Base-by-base conservation (phyloP, 768 basidiomycete genomes). In the Calocera viscosa region DNA sequence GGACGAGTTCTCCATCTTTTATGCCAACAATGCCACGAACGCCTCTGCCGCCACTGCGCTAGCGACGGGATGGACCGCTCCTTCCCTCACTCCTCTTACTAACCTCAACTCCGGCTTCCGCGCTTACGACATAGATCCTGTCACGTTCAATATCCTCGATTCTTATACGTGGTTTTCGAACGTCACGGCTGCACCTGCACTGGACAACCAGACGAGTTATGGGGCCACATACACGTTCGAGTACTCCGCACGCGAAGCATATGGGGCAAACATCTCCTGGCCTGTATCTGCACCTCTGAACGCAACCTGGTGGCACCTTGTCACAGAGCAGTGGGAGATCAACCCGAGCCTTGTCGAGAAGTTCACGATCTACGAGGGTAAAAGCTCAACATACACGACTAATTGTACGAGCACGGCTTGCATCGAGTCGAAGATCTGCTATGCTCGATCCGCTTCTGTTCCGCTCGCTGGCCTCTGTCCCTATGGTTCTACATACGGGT, bases 131-230 rank as follows among this genome's bases (percentile, higher is more conserved):
- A 76, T 87, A 26, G 86, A 87, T 71, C 83, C 84, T 1, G 85
- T 85, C 68, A 85, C 84, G 5, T 86, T 82, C 69, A 85, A 86
- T 70, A 73, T 87, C 64, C 82, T 86, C 81, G 85, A 87, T 69
- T 35, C 2, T 53, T 14, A 26, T n/a, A 24, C 65, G 26, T 19
- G 64, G 40, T 34, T 2, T 63, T 82, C 77, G 49, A 76, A 83
- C 68, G 68, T 81, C 70, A 70, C 75, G 3, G 77, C 78, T 64
- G 75, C 82, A 0, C 71, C 71, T 2, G 85, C 81, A 77, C 82
- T 83, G 69, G 75, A 69, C 7, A 71, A 77, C 11, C 83, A 83
- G 83, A 64, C 73, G 79, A 67, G 26, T 17, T 69, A n/a, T 40
- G 63, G 64, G 81, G 82, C 84, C 1, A 73, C 75, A 34, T 87